Evolutionary conservation across 768 basidiomycete genomes (phyloP), one percentile per base, ranked within the genome.

Genomic region (Podaxis sp.): DNA sequence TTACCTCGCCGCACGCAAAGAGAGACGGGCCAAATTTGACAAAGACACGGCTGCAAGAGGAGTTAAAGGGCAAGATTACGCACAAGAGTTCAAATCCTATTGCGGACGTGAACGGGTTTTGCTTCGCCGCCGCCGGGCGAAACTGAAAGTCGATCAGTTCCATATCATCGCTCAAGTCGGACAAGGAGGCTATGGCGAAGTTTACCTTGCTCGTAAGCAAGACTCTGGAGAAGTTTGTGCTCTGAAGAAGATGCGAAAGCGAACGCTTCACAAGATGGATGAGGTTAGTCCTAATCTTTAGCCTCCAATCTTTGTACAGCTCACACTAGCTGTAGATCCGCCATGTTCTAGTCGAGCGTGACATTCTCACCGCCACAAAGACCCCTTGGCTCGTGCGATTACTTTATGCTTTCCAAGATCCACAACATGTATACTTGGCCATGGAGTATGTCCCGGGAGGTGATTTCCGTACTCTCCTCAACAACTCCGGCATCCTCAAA

Each of bases 391-490:
- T 99, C 62, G 97, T 99, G 52, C 82, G 89, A 26, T 80, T 99
- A 7, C 78, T 99, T 3, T 99, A 99, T 71, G 97, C 97, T 2
- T 99, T 99, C 77, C 97, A 99, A 75, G 96, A 99, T 70, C 79
- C 86, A 0, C 82, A 90, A 60, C 82, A 91, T 68, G 95, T 99
- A 17, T 99, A 96, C 72, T 89, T 99, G 51, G 96, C 96, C 1
- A 99, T 99, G 96, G 96, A 99, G 80, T 99, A 97, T 72, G 96
- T 99, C 17, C 95, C 96, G 0, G 97, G 97, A 22, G 97, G 97
- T 54, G 97, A 99, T 73, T 99, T 99, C 80, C 86, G 97, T 17
- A 99, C 97, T 0, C 84, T 99, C 41, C 83, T 99, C 41, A 99
- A 98, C 77, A 99, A 98, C 73, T 95, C 96, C 0, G 97, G 97